These are phyloP conservation scores for Acanthamoeba sp. DNA, from an alignment of 208 protist genomes.

Conservation along the genomic window DNA sequence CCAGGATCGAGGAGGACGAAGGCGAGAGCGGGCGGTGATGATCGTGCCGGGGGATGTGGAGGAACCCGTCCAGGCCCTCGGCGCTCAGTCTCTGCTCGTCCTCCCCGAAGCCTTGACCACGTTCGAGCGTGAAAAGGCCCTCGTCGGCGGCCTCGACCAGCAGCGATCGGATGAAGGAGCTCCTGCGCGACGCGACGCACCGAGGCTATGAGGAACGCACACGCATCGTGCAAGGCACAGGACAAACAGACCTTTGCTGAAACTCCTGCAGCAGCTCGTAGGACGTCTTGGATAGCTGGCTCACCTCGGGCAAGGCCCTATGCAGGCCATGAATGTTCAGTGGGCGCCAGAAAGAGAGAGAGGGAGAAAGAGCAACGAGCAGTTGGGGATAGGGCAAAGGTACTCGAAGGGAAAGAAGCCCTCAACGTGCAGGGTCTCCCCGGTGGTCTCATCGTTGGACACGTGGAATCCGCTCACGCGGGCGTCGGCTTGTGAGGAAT, in stretches of 20 bases:
- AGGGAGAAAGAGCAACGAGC: background rate
- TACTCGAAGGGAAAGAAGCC: conserved; percentile 58
- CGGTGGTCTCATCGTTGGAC: background rate
- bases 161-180: conserved; percentile 5
- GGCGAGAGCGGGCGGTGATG: background rate
- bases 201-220: background rate
- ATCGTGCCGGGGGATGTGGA: background rate
- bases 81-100: background rate
- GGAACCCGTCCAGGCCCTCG: background rate
- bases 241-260: background rate
- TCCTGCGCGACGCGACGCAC: background rate
- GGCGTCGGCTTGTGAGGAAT: background rate
- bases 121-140: background rate
- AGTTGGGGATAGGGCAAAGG: background rate
- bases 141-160: conserved; percentile 13
- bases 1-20: background rate
- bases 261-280: conserved; percentile 38
- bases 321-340: background rate
- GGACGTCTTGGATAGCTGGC: background rate
- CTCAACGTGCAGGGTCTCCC: conserved; percentile 41
- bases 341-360: background rate
- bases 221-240: background rate
- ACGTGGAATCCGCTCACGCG: conserved; percentile 5
- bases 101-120: background rate
- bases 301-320: background rate